A percentile compares a stretch with the other conserved stretches of the same genome.
Evolutionary conservation across 441 rosid species (phyloP).

Genomic region (Euphorbia celastroides): DNA sequence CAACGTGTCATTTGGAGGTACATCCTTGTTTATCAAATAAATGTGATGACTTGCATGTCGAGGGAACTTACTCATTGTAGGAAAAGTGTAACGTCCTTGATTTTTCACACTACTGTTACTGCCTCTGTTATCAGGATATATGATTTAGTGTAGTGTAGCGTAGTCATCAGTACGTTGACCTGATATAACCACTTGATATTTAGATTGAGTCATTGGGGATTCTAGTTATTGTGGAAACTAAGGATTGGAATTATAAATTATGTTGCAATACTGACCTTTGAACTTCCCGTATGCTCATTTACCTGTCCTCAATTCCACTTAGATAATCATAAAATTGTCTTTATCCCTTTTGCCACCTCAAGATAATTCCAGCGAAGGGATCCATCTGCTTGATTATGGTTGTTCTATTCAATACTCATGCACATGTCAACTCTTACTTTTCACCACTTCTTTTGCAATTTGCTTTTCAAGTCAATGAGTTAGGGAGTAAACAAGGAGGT

Average conservation of each 20-base stretch:
- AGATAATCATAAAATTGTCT: neutral
- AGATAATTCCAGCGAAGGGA: neutral
- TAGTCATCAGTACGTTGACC: slow-evolving; percentile 1
- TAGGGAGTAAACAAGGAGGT: neutral
- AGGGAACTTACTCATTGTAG: neutral
- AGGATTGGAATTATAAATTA: neutral
- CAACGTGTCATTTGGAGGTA: slow-evolving; percentile 96
- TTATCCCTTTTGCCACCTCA: neutral
- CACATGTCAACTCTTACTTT: neutral
- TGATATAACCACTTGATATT: neutral
- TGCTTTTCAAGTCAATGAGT: neutral
- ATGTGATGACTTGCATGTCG: neutral
- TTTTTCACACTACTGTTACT: neutral
- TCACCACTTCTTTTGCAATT: neutral
- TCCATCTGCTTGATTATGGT: neutral
- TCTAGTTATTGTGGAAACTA: neutral
- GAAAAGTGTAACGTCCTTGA: neutral
- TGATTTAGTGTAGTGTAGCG: no score
- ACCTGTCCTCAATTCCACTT: neutral
- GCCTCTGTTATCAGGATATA: neutral
- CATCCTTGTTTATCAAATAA: slow-evolving; percentile 15
- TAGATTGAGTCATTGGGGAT: neutral
- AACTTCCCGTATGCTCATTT: neutral
- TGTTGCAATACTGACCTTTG: neutral
- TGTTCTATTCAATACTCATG: neutral